phyloP scores from a whole-genome alignment of 768 basidiomycete genomes.

The Hypsizygus marmoreus region DNA sequence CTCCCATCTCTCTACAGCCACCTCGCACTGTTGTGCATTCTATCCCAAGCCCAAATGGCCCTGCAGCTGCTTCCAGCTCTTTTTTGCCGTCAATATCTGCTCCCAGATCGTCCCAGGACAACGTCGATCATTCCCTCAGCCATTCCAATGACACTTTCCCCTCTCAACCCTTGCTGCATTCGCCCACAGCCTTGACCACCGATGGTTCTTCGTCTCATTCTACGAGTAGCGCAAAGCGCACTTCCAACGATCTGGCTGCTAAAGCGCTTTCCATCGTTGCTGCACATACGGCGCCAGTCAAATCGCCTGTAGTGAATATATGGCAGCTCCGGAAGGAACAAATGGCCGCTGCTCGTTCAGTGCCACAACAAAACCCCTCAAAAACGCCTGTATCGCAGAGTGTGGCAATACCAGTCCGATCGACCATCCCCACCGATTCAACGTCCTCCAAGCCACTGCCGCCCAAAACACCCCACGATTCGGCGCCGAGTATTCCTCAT shows the following conservation, averaged over 20 bases:
- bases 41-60: constrained; percentile 2
- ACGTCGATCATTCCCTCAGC: too few species aligned
- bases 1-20: constrained; percentile 24
- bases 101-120: constrained; percentile 6
- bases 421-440: background rate
- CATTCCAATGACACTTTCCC: constrained; percentile 3
- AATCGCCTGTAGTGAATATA: constrained; percentile 25
- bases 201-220: constrained; percentile 1
- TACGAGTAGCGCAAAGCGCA: constrained; percentile 9
- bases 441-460: background rate
- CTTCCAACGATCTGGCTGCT: constrained; percentile 15
- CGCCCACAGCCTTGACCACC: background rate
- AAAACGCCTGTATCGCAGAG: constrained; percentile 4
- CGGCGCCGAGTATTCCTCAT: constrained; percentile 15
- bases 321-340: constrained; percentile 33
- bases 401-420: background rate
- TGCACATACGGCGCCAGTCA: constrained; percentile 15
- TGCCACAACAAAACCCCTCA: constrained; percentile 4
- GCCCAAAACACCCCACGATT: background rate
- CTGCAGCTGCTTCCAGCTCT: constrained; percentile 6
- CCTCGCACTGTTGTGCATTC: constrained; percentile 8
- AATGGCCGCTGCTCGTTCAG: constrained; percentile 25
- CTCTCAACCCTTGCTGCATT: constrained; percentile 10
- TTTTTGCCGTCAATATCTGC: constrained; percentile 3
- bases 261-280: constrained; percentile 21